Percentiles rank a stretch among this genome's conserved stretches.
phyloP scores from a whole-genome alignment of 148 eudicot genomes.

The Vaccinium myrtillus region DNA sequence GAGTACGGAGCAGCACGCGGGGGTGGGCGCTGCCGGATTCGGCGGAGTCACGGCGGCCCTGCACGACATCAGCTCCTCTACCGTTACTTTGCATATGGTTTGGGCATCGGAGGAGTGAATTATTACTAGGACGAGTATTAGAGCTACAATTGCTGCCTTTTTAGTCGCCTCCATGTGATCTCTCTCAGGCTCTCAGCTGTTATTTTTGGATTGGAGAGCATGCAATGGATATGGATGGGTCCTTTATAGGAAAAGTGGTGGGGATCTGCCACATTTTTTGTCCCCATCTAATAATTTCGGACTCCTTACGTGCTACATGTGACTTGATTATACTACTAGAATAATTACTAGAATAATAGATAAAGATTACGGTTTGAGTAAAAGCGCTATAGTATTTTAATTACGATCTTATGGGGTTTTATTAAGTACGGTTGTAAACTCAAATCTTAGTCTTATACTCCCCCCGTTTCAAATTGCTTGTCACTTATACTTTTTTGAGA shows the following conservation, averaged over 20 bases:
- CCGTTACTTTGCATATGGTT: neutral
- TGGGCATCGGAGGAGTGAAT: neutral
- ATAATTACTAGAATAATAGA: too few species aligned
- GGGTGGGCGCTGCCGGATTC: neutral
- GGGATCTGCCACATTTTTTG: neutral
- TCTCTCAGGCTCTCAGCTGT: neutral
- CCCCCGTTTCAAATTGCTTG: too few species aligned
- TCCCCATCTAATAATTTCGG: neutral
- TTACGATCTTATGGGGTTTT: too few species aligned
- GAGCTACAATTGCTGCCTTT: neutral
- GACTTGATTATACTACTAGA: too few species aligned
- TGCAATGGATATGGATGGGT: neutral
- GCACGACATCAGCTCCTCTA: neutral
- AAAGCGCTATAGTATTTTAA: too few species aligned
- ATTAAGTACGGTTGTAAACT: too few species aligned
- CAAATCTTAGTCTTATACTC: too few species aligned
- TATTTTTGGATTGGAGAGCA: neutral
- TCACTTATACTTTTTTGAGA: too few species aligned
- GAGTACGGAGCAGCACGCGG: neutral
- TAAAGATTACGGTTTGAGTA: too few species aligned
- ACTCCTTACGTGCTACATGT: neutral
- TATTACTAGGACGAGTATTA: neutral
- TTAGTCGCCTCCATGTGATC: neutral
- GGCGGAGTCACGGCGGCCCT: constrained; percentile 3
- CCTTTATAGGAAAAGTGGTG: neutral